Percentiles rank a stretch among this genome's conserved stretches.
Evolutionary conservation across 345 rosid genomes (phyloP).

Genomic region (Salix viminalis): DNA sequence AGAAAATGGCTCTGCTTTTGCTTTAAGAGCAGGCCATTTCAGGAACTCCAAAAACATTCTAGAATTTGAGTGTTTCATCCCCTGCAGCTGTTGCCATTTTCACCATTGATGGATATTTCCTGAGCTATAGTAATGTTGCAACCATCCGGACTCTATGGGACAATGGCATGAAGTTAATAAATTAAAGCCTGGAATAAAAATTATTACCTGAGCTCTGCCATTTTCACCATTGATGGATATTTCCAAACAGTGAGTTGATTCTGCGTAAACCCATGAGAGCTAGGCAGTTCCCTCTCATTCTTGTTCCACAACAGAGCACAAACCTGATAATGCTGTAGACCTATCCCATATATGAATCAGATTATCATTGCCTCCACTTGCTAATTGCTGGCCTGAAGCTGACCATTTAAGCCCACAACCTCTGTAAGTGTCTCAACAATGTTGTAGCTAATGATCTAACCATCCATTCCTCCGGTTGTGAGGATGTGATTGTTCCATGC

Average conservation of each 20-base stretch:
- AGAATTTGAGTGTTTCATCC: constrained; percentile 21
- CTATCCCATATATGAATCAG: constrained; percentile 50
- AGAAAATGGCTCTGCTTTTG: constrained; percentile 14
- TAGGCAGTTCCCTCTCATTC: constrained; percentile 43
- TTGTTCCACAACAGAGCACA: constrained; percentile 45
- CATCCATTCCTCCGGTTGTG: constrained; percentile 14
- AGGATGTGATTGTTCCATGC: constrained; percentile 24
- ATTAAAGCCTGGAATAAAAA: background rate
- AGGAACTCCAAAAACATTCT: background rate
- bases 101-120: too few relatives aligned
- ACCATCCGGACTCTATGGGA: constrained; percentile 19
- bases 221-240: constrained; percentile 47
- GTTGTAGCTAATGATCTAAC: background rate
- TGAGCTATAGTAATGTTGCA: constrained; percentile 11
- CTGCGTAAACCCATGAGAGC: constrained; percentile 45
- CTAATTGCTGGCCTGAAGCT: background rate
- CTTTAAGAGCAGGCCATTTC: too few relatives aligned
- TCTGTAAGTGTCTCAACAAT: background rate
- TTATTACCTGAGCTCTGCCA: constrained; percentile 39
- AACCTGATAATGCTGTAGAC: constrained; percentile 38
- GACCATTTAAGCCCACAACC: constrained; percentile 6
- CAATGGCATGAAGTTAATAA: background rate
- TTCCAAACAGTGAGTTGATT: constrained; percentile 47
- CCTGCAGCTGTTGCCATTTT: constrained; percentile 23
- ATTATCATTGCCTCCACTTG: constrained; percentile 39